These are phyloP conservation scores for Arthrobotrys pseudoclavata DNA, from an alignment of 2,329 filamentous ascomycete genomes.

Conservation along the genomic window DNA sequence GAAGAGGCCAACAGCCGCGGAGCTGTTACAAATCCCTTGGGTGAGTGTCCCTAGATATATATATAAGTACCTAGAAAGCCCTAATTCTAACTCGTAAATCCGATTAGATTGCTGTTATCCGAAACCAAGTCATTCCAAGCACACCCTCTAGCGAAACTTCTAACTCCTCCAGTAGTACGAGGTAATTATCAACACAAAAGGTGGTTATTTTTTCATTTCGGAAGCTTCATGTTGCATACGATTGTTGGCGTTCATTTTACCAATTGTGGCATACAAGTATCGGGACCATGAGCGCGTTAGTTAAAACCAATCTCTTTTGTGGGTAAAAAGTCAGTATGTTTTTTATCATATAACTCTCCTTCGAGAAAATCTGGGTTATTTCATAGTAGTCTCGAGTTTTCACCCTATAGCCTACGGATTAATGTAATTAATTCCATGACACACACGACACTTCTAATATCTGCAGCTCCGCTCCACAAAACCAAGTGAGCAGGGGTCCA, in stretches of 20 bases:
- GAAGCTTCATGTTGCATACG: slow-evolving; percentile 30
- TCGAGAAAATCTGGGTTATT: neutral
- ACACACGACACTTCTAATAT: neutral
- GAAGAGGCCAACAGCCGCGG: slow-evolving; percentile 83
- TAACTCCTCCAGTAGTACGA: slow-evolving; percentile 40
- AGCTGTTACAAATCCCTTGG: slow-evolving; percentile 95
- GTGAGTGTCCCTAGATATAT: slow-evolving; percentile 66
- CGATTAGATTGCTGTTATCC: slow-evolving; percentile 51
- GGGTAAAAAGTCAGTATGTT: neutral
- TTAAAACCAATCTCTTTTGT: slow-evolving; percentile 14
- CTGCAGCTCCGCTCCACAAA: slow-evolving; percentile 1
- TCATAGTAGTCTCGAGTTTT: neutral
- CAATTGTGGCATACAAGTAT: slow-evolving; percentile 24
- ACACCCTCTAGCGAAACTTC: slow-evolving; percentile 58
- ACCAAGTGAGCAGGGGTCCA: slow-evolving; percentile 24
- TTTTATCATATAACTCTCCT: neutral
- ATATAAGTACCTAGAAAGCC: neutral
- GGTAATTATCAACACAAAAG: slow-evolving; percentile 11
- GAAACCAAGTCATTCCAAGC: slow-evolving; percentile 59
- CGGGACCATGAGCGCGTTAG: slow-evolving; percentile 13
- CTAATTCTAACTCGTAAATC: neutral
- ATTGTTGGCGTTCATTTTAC: slow-evolving; percentile 33
- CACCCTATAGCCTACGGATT: neutral
- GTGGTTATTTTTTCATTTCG: slow-evolving; percentile 11
- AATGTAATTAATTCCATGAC: neutral